These are phyloP conservation scores for Xylariaceae sp. DNA, from an alignment of 2,329 filamentous ascomycete species.

Conservation along the genomic window DNA sequence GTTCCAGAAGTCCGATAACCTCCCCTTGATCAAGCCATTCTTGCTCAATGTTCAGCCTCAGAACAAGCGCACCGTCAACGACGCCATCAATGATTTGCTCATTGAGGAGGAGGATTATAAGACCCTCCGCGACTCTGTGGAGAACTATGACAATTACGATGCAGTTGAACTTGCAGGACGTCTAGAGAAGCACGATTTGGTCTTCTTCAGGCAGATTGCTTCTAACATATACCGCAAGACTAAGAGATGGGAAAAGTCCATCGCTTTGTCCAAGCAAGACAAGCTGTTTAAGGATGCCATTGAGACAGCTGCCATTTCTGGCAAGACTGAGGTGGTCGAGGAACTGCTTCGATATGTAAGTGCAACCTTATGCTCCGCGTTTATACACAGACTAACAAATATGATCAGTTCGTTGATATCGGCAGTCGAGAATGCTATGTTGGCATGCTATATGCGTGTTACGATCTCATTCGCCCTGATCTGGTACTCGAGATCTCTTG, in stretches of 20 bases:
- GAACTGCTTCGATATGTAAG: constrained; percentile 96
- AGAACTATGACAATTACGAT: constrained; percentile 99
- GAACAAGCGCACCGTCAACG: constrained; percentile 98
- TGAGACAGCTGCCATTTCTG: constrained; percentile 92
- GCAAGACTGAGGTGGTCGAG: constrained; percentile 91
- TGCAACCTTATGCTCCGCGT: constrained; percentile 42
- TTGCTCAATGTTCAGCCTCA: constrained; percentile 93
- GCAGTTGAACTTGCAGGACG: constrained; percentile 89
- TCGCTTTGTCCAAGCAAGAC: constrained; percentile 96
- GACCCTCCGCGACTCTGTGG: constrained; percentile 94
- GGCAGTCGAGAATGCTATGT: constrained; percentile 99
- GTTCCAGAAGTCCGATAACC: constrained; percentile 98
- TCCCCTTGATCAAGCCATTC: constrained; percentile 98
- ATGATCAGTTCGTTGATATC: constrained; percentile 90
- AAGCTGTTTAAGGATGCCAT: constrained; percentile 99
- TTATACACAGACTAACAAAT: constrained; percentile 42
- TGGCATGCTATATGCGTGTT: constrained; percentile 99
- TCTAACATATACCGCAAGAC: constrained; percentile 99
- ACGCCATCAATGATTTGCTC: constrained; percentile 94
- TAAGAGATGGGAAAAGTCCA: constrained; percentile 99
- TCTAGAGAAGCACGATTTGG: constrained; percentile 94
- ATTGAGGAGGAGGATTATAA: constrained; percentile 99
- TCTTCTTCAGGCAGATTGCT: constrained; percentile 99
- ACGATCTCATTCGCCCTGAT: constrained; percentile 93
- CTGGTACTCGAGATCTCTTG: constrained; percentile 95